A percentile compares a stretch with the other conserved stretches of the same genome.
phyloP scores from a whole-genome alignment of 2,329 filamentous ascomycete species.

The Clarireedia paspali region DNA sequence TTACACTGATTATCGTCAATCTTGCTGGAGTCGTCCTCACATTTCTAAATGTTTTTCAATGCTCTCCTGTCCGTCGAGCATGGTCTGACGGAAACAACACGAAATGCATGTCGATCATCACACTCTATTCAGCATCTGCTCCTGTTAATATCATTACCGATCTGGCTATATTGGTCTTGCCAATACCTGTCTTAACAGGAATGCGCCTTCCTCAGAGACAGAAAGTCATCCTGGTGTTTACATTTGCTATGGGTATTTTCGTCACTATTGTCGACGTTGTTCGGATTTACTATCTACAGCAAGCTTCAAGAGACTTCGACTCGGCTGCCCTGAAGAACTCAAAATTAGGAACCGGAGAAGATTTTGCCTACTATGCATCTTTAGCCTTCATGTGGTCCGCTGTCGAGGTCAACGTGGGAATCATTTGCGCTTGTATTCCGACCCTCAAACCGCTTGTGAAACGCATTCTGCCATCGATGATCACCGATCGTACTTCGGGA shows the following conservation, averaged over 20 bases:
- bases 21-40: slow-evolving; percentile 71
- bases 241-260: slow-evolving; percentile 81
- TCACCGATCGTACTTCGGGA: slow-evolving; percentile 16
- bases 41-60: slow-evolving; percentile 83
- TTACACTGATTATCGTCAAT: slow-evolving; percentile 71
- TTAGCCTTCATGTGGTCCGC: slow-evolving; percentile 89
- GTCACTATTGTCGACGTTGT: slow-evolving; percentile 83
- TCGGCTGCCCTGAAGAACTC: slow-evolving; percentile 2
- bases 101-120: slow-evolving; percentile 46
- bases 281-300: slow-evolving; percentile 82
- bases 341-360: slow-evolving; percentile 39
- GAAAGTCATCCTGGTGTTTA: slow-evolving; percentile 79
- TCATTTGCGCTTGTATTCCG: slow-evolving; percentile 87
- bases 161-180: slow-evolving; percentile 76
- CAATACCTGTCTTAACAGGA: slow-evolving; percentile 78
- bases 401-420: slow-evolving; percentile 83
- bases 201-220: slow-evolving; percentile 81
- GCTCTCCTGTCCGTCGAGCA: slow-evolving; percentile 62
- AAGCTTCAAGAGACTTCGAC: slow-evolving; percentile 17
- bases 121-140: slow-evolving; percentile 65
- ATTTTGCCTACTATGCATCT: slow-evolving; percentile 68
- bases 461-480: slow-evolving; percentile 24
- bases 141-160: slow-evolving; percentile 92
- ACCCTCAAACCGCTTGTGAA: slow-evolving; percentile 81
- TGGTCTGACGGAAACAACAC: slow-evolving; percentile 38